Evolutionary conservation across 176 grass and related monocot species (phyloP).

Genomic region (Typha latifolia): DNA sequence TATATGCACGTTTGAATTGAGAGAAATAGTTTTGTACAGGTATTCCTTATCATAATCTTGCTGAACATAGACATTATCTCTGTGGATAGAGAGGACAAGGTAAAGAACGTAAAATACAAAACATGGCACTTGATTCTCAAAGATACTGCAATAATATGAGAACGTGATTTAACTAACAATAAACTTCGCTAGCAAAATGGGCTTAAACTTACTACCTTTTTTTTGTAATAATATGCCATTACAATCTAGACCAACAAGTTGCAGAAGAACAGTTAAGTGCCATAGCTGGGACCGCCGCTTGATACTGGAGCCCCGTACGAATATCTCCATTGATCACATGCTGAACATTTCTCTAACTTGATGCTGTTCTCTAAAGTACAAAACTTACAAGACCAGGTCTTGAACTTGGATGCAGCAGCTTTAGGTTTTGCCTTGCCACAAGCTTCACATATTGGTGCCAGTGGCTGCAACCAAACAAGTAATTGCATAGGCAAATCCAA

Average conservation of each 20-base stretch:
- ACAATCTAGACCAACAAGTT: neutral
- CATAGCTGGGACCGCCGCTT: constrained; percentile 34
- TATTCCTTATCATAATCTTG: too few relatives aligned
- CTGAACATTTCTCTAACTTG: constrained; percentile 80
- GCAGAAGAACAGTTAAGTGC: constrained; percentile 17
- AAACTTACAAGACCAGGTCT: constrained; percentile 80
- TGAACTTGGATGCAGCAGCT: constrained; percentile 49
- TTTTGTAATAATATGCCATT: neutral
- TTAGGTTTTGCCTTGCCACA: constrained; percentile 65
- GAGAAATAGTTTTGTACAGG: too few relatives aligned
- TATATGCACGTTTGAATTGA: too few relatives aligned
- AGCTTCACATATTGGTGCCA: constrained; percentile 72
- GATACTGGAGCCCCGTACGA: constrained; percentile 58
- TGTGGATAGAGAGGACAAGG: too few relatives aligned
- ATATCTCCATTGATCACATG: constrained; percentile 81
- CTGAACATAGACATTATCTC: too few relatives aligned
- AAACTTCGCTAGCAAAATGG: neutral
- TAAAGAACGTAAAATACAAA: too few relatives aligned
- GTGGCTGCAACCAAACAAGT: constrained; percentile 33
- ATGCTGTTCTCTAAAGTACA: constrained; percentile 74
- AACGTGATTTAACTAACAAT: too few relatives aligned
- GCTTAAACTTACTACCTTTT: neutral
- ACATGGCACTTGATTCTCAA: too few relatives aligned
- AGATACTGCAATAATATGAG: too few relatives aligned
- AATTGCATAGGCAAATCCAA: neutral